phyloP scores from a whole-genome alignment of 2,329 filamentous ascomycete genomes.

The Colletotrichum coccodes region DNA sequence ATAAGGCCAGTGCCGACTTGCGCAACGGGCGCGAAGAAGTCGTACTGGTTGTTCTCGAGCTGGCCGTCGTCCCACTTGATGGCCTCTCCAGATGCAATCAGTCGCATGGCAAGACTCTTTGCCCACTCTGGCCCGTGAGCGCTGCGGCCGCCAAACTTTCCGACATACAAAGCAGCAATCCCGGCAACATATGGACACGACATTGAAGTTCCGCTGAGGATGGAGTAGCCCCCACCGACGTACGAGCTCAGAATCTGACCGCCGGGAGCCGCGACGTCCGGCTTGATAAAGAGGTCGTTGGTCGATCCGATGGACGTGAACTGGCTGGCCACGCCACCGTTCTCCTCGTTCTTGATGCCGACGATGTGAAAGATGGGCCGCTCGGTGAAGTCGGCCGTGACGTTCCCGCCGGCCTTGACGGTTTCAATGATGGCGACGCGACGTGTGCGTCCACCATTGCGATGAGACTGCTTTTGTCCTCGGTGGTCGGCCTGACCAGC shows the following conservation, averaged over 20 bases:
- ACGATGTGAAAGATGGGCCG: constrained; percentile 30
- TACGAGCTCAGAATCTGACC: constrained; percentile 55
- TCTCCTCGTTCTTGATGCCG: constrained; percentile 34
- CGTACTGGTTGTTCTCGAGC: constrained; percentile 28
- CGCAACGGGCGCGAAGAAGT: constrained; percentile 43
- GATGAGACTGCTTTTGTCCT: constrained; percentile 11
- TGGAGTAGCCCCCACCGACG: constrained; percentile 44
- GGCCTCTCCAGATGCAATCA: constrained; percentile 43
- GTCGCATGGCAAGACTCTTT: constrained; percentile 44
- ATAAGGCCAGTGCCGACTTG: constrained; percentile 53
- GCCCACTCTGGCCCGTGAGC: constrained; percentile 41
- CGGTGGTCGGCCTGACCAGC: constrained; percentile 17
- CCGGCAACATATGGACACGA: constrained; percentile 55
- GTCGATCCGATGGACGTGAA: constrained; percentile 52
- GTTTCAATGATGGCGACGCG: constrained; percentile 33
- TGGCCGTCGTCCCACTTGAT: constrained; percentile 38
- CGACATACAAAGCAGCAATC: constrained; percentile 43
- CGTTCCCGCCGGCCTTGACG: constrained; percentile 31
- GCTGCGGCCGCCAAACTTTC: constrained; percentile 51
- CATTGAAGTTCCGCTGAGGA: constrained; percentile 59
- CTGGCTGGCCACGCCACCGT: constrained; percentile 44
- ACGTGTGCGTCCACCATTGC: constrained; percentile 31
- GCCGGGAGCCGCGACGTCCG: constrained; percentile 50
- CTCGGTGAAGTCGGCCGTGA: constrained; percentile 34
- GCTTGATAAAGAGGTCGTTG: constrained; percentile 50